Evolutionary conservation across 495 filamentous ascomycete genomes (phyloP).

Genomic region (Eremomyces bilateralis): DNA sequence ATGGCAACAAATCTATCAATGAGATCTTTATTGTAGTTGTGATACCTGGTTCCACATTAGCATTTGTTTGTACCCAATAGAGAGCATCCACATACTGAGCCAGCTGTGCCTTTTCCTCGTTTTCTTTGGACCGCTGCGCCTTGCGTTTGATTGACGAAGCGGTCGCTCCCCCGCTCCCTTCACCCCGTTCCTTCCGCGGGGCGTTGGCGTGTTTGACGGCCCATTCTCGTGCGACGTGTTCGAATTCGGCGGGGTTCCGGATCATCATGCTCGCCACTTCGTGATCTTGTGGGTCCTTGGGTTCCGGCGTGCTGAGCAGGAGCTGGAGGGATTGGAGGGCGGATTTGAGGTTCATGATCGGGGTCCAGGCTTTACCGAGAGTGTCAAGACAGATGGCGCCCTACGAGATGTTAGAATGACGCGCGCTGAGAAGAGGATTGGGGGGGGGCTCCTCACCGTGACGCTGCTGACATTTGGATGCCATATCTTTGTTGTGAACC

Average conservation of each 20-base stretch:
- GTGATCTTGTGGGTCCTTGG: conserved; percentile 90
- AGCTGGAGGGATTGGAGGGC: conserved; percentile 83
- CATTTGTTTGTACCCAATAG: neutral
- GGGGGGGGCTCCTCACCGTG: conserved; percentile 52
- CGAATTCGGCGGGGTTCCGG: conserved; percentile 52
- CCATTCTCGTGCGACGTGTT: conserved; percentile 74
- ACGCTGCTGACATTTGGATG: conserved; percentile 93
- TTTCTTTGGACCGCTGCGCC: conserved; percentile 24
- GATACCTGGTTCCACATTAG: conserved; percentile 35
- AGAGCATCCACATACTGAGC: conserved; percentile 13
- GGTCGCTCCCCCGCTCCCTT: conserved; percentile 27
- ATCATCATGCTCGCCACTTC: conserved; percentile 89
- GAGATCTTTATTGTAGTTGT: conserved; percentile 70
- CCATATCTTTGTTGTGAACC: conserved; percentile 90
- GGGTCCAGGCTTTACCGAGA: conserved; percentile 73
- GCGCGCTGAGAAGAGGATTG: neutral
- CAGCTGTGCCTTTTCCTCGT: conserved; percentile 25
- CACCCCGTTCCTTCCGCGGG: conserved; percentile 30
- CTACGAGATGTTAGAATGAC: conserved; percentile 21
- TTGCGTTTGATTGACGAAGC: conserved; percentile 20
- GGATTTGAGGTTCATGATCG: conserved; percentile 88
- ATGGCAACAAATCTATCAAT: conserved; percentile 80
- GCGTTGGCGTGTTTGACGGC: conserved; percentile 67
- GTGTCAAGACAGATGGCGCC: conserved; percentile 97
- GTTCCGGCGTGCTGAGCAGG: conserved; percentile 80